These are phyloP conservation scores for Pleurotus citrinopileatus DNA, from an alignment of 768 basidiomycete species.

Conservation along the genomic window DNA sequence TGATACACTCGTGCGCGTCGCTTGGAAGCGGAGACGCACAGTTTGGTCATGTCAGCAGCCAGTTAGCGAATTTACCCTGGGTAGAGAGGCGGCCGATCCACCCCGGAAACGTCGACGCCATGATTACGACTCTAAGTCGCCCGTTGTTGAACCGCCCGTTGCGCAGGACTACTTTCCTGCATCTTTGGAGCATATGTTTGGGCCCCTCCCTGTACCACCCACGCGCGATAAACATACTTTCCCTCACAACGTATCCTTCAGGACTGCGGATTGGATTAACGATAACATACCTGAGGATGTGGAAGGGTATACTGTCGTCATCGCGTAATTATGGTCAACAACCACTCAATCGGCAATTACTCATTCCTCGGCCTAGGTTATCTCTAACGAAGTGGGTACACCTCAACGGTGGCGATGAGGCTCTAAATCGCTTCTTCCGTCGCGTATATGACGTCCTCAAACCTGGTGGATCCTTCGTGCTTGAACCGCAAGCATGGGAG, in stretches of 20 bases:
- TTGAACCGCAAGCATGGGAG: conserved; percentile 87
- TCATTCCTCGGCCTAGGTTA: conserved; percentile 49
- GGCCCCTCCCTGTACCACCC: conserved; percentile 67
- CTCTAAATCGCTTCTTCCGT: conserved; percentile 63
- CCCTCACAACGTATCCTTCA: conserved; percentile 78
- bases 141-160: too few relatives aligned
- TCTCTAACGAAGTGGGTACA: conserved; percentile 94
- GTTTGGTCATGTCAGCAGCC: conserved; percentile 72
- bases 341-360: not conserved
- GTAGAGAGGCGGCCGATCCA: not conserved
- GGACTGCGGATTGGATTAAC: conserved; percentile 71
- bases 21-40: conserved; percentile 68
- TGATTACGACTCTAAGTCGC: too few relatives aligned
- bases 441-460: conserved; percentile 55
- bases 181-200: conserved; percentile 75
- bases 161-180: conserved; percentile 71
- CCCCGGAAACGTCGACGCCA: conserved; percentile 2
- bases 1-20: conserved; percentile 63
- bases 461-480: conserved; percentile 64
- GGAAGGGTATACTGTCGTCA: conserved; percentile 69
- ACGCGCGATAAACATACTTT: conserved; percentile 41
- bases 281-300: conserved; percentile 52
- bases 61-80: not conserved
- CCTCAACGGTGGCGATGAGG: conserved; percentile 75
- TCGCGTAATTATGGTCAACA: conserved; percentile 69